Conservation (phyloP, 148 eudicot genomes). For the Dianthus caryophyllus region DNA sequence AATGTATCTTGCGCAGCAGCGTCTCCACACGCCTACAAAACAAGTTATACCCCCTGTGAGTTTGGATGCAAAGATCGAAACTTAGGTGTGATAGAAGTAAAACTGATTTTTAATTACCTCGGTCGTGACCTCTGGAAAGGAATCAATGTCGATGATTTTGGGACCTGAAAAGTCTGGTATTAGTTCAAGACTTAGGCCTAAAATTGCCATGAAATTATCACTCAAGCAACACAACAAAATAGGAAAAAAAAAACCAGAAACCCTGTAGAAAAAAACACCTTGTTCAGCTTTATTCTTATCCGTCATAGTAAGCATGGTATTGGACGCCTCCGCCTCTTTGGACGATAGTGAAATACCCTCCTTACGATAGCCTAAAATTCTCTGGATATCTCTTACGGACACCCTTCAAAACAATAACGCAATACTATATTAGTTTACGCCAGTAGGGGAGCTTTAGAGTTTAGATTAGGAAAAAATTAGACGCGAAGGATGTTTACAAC, state of each 20-base stretch:
- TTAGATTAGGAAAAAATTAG: too few species aligned
- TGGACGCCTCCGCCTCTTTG: neutral
- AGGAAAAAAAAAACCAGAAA: neutral
- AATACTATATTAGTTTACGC: too few species aligned
- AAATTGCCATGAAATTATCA: too few species aligned
- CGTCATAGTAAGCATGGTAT: neutral
- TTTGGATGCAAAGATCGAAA: neutral
- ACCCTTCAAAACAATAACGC: neutral
- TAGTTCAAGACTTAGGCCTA: too few species aligned
- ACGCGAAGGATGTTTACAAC: neutral
- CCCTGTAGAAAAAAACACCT: neutral
- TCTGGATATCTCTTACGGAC: neutral
- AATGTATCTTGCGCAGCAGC: neutral
- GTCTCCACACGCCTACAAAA: constrained; percentile 5
- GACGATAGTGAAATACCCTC: neutral
- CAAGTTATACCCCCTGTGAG: neutral
- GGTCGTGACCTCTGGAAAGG: neutral
- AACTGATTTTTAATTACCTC: neutral
- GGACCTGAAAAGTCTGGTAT: neutral
- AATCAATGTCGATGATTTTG: neutral
- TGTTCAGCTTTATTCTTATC: neutral
- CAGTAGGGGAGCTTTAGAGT: too few species aligned
- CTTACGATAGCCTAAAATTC: neutral
- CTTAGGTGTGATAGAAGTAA: neutral
- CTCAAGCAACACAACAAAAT: neutral